Conservation (phyloP, 2,329 filamentous ascomycete species). For the Macrophomina tecta region DNA sequence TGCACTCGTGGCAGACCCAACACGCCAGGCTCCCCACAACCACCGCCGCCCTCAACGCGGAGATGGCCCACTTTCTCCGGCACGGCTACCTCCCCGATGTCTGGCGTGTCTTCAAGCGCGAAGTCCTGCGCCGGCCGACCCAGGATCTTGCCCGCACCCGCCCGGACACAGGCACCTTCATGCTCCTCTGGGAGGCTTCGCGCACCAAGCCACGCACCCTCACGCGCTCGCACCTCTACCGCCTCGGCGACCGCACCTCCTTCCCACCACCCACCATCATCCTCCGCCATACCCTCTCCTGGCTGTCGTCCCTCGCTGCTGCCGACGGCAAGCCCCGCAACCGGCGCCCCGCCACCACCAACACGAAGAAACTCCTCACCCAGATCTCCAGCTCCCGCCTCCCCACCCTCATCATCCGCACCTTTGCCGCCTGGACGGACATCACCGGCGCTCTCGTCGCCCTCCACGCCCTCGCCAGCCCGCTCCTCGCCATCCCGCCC, state of each 20-base stretch:
- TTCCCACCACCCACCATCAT: not conserved
- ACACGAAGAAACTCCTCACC: not conserved
- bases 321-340: too few species aligned
- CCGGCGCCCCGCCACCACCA: not conserved
- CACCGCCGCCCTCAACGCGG: conserved; percentile 40
- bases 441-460: conserved; percentile 43
- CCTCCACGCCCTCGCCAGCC: conserved; percentile 38
- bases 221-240: not conserved
- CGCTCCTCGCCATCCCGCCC: conserved; percentile 38
- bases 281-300: conserved; percentile 7
- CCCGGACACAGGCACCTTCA: conserved; percentile 10
- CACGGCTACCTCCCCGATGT: conserved; percentile 40
- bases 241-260: not conserved
- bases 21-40: conserved; percentile 35
- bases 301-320: not conserved
- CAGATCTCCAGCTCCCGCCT: conserved; percentile 33
- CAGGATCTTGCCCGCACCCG: not conserved
- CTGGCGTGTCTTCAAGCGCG: conserved; percentile 29
- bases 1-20: conserved; percentile 36
- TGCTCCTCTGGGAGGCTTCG: conserved; percentile 12
- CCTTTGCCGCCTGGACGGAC: conserved; percentile 43
- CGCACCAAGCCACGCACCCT: not conserved
- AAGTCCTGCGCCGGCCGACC: not conserved
- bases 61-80: conserved; percentile 40
- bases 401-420: conserved; percentile 40